Base-by-base conservation (phyloP, 1,139 yeast genomes). In the Saccharomyces hybrid region DNA sequence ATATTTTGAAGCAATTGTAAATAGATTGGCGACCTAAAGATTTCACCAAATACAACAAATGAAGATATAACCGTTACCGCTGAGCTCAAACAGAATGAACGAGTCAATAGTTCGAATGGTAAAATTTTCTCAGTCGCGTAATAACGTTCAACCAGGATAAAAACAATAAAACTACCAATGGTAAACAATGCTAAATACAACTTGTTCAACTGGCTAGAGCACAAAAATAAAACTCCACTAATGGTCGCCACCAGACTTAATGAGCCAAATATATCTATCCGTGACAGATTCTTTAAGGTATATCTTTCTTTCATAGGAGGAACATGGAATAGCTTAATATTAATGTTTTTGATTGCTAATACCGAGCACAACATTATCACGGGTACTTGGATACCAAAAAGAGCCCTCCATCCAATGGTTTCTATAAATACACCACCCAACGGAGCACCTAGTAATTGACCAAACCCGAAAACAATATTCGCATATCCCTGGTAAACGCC, bases 191-290 rank as follows among this genome's bases (percentile, higher is more conserved):
- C 16, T n/a, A 64, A 47, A 5, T 56, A 4, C 0, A 51, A 2
- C 48, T 64, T 65, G 53, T 64, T 61, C 46, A 62, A 49, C 26
- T 57, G 49, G 1, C 67, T 61, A 5, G 77, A 72, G 34, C 74
- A 68, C 23, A 76, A 55, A 53, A 76, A 68, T 47, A 89, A 76
- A 38, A 78, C 59, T 46, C 79, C 69, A 20, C 78, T 69, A 57
- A 88, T 77, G 1, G 86, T 71, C 16, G 75, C 57, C 47, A 88
- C 87, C 64, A 87, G 73, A 47, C 83, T 73, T 30, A 79, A 67
- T 0, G 95, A 82, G 4, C 98, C 98, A 50, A 78, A 71, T 61
- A 88, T 77, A 69, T 91, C 98, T 47, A 90, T 80, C 58, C 91
- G 73, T 54, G 77, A 75, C 59, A 85, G 66, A 63, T 80, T 78